Conservation (phyloP, 2,329 filamentous ascomycete species). For the Colletotrichum agaves region DNA sequence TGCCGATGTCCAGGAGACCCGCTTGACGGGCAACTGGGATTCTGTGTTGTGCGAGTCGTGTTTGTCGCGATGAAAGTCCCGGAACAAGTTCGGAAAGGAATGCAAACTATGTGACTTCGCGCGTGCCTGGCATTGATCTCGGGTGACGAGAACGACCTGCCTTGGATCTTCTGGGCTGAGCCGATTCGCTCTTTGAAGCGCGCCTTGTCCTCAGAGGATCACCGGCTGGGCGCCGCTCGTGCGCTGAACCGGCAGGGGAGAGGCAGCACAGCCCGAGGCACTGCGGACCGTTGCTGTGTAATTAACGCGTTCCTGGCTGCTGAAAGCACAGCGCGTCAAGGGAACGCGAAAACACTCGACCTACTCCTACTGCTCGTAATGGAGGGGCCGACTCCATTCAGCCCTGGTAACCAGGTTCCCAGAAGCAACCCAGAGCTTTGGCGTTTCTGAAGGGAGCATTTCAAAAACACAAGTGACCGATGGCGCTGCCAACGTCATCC, state of each 20-base stretch:
- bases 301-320: constrained; percentile 13
- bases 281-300: background rate
- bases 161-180: background rate
- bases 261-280: background rate
- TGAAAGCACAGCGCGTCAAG: constrained; percentile 18
- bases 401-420: constrained; percentile 17
- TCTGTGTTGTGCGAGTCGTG: constrained; percentile 9
- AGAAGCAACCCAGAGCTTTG: constrained; percentile 6
- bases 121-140: background rate
- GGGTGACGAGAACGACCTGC: background rate
- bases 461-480: background rate
- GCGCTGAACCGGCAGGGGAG: constrained; percentile 14
- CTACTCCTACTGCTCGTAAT: constrained; percentile 10
- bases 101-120: too few relatives aligned
- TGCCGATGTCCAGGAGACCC: background rate
- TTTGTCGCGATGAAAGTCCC: too few relatives aligned
- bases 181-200: background rate
- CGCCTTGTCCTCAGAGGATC: constrained; percentile 12
- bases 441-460: background rate
- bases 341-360: constrained; percentile 19
- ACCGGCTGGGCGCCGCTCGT: constrained; percentile 21
- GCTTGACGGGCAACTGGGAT: background rate
- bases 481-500: constrained; percentile 9
- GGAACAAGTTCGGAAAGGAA: too few relatives aligned
- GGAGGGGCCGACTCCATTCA: constrained; percentile 16